These are phyloP conservation scores for Plasmodium knowlesi DNA, from an alignment of 169 alveolate genomes.

Conservation along the genomic window DNA sequence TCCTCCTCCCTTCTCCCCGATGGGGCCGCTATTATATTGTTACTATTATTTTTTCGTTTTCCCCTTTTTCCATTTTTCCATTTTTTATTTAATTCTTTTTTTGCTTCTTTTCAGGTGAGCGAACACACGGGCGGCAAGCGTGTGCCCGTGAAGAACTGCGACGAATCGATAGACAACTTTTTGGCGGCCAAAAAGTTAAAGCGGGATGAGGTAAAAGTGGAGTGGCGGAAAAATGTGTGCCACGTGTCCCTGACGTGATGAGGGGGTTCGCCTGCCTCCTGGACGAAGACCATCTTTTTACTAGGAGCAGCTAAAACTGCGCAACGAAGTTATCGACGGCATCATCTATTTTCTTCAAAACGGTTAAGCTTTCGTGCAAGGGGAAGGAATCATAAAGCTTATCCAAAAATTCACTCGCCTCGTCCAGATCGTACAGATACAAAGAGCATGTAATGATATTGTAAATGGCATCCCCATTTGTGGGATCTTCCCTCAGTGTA, in stretches of 20 bases:
- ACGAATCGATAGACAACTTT: slow-evolving; percentile 61
- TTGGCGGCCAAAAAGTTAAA: slow-evolving; percentile 29
- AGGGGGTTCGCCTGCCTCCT: not conserved
- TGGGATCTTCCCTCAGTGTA: slow-evolving; percentile 12
- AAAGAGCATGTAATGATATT: slow-evolving; percentile 61
- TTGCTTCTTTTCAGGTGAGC: slow-evolving; percentile 11
- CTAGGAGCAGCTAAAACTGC: slow-evolving; percentile 7
- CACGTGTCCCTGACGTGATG: slow-evolving; percentile 35
- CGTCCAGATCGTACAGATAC: slow-evolving; percentile 59
- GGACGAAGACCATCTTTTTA: not conserved
- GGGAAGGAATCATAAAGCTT: slow-evolving; percentile 45
- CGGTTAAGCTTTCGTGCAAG: slow-evolving; percentile 40
- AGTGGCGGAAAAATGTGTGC: slow-evolving; percentile 17
- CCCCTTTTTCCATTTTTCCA: too few species aligned
- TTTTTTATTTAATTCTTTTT: too few species aligned
- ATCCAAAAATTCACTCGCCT: slow-evolving; percentile 44
- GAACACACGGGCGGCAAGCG: slow-evolving; percentile 18
- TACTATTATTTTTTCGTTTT: too few species aligned
- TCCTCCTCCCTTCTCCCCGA: too few species aligned
- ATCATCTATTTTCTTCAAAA: slow-evolving; percentile 39
- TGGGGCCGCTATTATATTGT: not conserved
- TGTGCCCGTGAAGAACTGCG: slow-evolving; percentile 33
- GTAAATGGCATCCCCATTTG: slow-evolving; percentile 17
- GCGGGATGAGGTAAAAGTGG: slow-evolving; percentile 24
- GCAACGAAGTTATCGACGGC: slow-evolving; percentile 61